Conservation (phyloP, 129 eudicot species). For the Centella asiatica region DNA sequence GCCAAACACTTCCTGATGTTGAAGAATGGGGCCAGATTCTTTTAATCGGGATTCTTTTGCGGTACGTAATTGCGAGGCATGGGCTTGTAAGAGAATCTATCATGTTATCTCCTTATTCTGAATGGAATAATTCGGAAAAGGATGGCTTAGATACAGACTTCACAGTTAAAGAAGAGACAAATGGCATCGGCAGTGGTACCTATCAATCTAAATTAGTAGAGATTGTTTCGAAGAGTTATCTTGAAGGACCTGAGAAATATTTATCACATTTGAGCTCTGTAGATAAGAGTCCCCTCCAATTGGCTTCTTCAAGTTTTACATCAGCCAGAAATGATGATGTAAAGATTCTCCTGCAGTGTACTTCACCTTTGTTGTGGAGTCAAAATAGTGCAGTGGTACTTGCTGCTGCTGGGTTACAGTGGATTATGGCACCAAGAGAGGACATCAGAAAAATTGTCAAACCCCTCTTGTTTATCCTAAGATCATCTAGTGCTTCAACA, state of each 20-base stretch:
- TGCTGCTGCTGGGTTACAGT: slow-evolving; percentile 96
- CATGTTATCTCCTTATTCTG: slow-evolving; percentile 42
- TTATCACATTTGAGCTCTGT: slow-evolving; percentile 36
- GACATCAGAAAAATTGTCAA: slow-evolving; percentile 68
- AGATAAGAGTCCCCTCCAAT: slow-evolving; percentile 22
- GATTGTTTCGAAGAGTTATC: slow-evolving; percentile 65
- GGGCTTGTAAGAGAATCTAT: slow-evolving; percentile 88
- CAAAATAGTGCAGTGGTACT: slow-evolving; percentile 92
- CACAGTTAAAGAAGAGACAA: slow-evolving; percentile 16
- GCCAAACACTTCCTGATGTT: slow-evolving; percentile 89
- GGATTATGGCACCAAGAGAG: slow-evolving; percentile 97
- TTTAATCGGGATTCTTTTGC: slow-evolving; percentile 68
- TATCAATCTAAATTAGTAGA: slow-evolving; percentile 40
- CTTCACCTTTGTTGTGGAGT: slow-evolving; percentile 95
- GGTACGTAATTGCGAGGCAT: slow-evolving; percentile 68
- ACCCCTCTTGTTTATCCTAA: slow-evolving; percentile 78
- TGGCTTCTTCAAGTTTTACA: slow-evolving; percentile 40
- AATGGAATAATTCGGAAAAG: slow-evolving; percentile 21
- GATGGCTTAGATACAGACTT: slow-evolving; percentile 31
- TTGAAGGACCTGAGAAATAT: slow-evolving; percentile 82
- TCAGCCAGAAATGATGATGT: slow-evolving; percentile 70
- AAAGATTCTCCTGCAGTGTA: slow-evolving; percentile 82
- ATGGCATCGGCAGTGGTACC: slow-evolving; percentile 15
- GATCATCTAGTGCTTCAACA: slow-evolving; percentile 83
- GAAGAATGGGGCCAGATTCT: slow-evolving; percentile 98